phyloP scores from a whole-genome alignment of 768 basidiomycete genomes.

The Hydnum rufescens region DNA sequence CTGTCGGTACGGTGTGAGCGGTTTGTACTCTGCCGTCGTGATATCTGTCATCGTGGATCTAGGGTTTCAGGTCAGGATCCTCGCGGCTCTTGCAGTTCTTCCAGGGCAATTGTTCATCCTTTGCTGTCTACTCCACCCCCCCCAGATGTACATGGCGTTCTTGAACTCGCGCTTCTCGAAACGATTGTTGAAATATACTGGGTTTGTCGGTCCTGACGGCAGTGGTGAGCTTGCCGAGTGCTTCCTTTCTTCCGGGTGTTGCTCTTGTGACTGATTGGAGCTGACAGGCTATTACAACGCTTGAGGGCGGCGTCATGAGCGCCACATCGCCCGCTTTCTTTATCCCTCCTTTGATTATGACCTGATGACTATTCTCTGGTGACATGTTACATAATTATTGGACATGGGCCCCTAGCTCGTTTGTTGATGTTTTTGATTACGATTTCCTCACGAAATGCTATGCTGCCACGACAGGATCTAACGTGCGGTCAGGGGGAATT shows the following conservation, averaged over 20 bases:
- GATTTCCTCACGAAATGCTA: no score
- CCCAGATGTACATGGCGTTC: conserved; percentile 57
- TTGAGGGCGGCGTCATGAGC: no score
- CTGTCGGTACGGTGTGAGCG: conserved; percentile 39
- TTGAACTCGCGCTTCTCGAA: conserved; percentile 55
- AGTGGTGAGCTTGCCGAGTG: conserved; percentile 30
- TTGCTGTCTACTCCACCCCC: conserved; percentile 7
- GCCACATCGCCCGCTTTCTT: no score
- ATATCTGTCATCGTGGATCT: conserved; percentile 41
- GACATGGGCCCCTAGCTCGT: no score
- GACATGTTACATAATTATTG: no score
- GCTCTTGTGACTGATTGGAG: no score
- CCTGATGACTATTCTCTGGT: no score
- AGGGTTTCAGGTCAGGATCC: conserved; percentile 39
- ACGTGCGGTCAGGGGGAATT: no score
- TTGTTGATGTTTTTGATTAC: no score
- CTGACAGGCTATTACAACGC: no score
- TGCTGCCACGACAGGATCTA: no score
- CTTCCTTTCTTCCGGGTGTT: conserved; percentile 9
- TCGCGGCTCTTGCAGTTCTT: conserved; percentile 12
- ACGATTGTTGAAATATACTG: conserved; percentile 43
- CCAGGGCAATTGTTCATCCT: neutral
- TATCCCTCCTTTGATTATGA: no score
- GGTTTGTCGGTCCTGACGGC: conserved; percentile 39
- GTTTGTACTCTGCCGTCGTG: conserved; percentile 46